Evolutionary conservation across 2,329 filamentous ascomycete genomes (phyloP), one percentile per base, ranked within the genome.

Genomic region (Colletotrichum shisoi): DNA sequence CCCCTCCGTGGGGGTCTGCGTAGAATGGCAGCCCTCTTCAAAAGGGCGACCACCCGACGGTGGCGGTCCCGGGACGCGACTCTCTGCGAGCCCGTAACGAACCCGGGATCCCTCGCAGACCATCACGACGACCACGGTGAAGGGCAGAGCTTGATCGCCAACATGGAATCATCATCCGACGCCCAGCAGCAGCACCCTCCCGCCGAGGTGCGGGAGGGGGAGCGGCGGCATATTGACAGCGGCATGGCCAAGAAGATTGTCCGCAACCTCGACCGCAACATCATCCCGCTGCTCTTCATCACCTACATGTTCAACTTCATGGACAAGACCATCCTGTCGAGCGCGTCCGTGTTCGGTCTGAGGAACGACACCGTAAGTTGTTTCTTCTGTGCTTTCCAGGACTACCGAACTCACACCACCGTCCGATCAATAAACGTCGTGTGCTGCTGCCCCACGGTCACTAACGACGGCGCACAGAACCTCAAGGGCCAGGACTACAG

Each of bases 281-380:
- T 89, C 11, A 82, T 89, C 5, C 85, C 86, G 0, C 75, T 88
- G 12, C 74, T 88, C 11, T 87, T 87, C 67, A 70, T 83, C 48
- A 86, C 83, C 0, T 88, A 88, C 71, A 83, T 83, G 76, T 73
- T 88, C 69, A 86, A 87, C 71, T 88, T 87, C 64, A 85, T 88
- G 79, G 86, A 89, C 74, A 89, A 89, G 72, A 82, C 82, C 0
- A 85, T 85, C 63, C 72, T 87, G 1, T 84, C 83, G 0, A 85
- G 81, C 66, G 85, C 86, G 0, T 79, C 84, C 4, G 84, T 88
- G 0, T 87, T 88, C 70, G 85, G 84, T 0, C 72, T 87, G n/a
- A 76, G 77, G 6, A 75, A 84, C 1, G 85, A 86, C 70, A 82
- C 76, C 17, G 77, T 78, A 49, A 48, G 73, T 61, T 37, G 4